Conservation (phyloP, 2,329 filamentous ascomycete genomes). For the Elsinoe perseae region DNA sequence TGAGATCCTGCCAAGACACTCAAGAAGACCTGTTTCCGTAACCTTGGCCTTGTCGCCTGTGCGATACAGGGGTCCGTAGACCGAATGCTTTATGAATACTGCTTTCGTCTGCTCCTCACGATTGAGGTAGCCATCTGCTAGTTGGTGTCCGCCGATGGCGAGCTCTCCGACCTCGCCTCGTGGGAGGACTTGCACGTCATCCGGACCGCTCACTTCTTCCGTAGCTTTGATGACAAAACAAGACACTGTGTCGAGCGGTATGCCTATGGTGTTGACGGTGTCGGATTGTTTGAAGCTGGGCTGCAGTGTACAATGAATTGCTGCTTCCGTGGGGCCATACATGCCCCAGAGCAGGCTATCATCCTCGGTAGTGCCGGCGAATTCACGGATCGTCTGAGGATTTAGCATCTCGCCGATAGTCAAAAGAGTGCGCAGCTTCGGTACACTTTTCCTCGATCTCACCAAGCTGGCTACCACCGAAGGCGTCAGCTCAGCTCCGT, state of each 20-base stretch:
- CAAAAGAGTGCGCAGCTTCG: slow-evolving; percentile 61
- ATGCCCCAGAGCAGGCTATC: slow-evolving; percentile 74
- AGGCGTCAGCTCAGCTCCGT: slow-evolving; percentile 83
- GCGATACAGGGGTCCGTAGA: slow-evolving; percentile 65
- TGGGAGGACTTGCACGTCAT: slow-evolving; percentile 49
- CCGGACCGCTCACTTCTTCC: slow-evolving; percentile 18
- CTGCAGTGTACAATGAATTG: slow-evolving; percentile 81
- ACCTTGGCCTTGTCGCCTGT: slow-evolving; percentile 78
- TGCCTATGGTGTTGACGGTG: slow-evolving; percentile 62
- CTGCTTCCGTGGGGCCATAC: slow-evolving; percentile 89
- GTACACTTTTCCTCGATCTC: slow-evolving; percentile 57
- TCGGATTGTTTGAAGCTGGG: slow-evolving; percentile 50
- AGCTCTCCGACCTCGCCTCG: slow-evolving; percentile 68
- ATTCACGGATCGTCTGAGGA: slow-evolving; percentile 65
- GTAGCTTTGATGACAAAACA: slow-evolving; percentile 57
- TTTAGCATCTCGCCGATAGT: slow-evolving; percentile 95
- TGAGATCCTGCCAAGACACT: slow-evolving; percentile 72
- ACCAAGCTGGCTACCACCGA: slow-evolving; percentile 76
- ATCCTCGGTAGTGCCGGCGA: slow-evolving; percentile 51
- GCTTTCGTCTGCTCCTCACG: slow-evolving; percentile 63
- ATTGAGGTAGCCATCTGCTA: slow-evolving; percentile 76
- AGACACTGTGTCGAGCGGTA: slow-evolving; percentile 73
- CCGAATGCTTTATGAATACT: slow-evolving; percentile 59
- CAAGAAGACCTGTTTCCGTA: slow-evolving; percentile 59
- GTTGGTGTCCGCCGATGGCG: slow-evolving; percentile 69